Evolutionary conservation across 1,284 basidiomycete genomes (phyloP), one percentile per base, ranked within the genome.

Genomic region (Trichosporon faecale): DNA sequence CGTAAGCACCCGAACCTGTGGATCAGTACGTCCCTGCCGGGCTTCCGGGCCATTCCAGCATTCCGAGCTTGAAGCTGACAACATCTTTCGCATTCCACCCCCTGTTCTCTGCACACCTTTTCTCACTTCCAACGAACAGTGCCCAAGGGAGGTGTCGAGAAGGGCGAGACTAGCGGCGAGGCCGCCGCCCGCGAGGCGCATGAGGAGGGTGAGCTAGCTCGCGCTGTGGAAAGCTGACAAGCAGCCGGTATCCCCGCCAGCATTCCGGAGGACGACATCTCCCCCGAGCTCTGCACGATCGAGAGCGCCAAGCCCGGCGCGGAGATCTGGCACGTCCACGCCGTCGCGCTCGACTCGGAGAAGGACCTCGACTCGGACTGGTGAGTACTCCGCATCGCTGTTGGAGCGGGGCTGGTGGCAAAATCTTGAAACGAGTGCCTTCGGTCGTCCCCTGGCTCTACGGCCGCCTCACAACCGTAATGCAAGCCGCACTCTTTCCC

Each of bases 81-180:
- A 27, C 63, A 37, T 40, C 61, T 29, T n/a, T 29, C 44, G 29
- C 27, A 44, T 21, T 21, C 65, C 27, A 23, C 31, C 0, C 31
- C 16, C n/a, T n/a, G n/a, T 14, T 4, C 52, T 23, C 11, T 2
- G 11, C 52, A 25, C 52, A n/a, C n/a, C n/a, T n/a, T n/a, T 8
- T 23, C 12, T 4, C 16, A 27, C 2, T 23, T 11, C 46, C 60
- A 4, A 18, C 64, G 7, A 16, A 29, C 16, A 83, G 82, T 82
- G 44, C 81, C 81, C 8, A 82, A 82, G 74, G 81, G 82, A 31
- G 81, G 82, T 8, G 72, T 82, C 12, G 82, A 83, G 65, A 33
- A 75, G 12, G 81, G 81, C 16, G 82, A 83, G 71, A 76, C 79
- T 1, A 76, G 77, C 0, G 80, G 76, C 9, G 72, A 79, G 72